These are phyloP conservation scores for Sphagnum tenellum DNA, from an alignment of 225 moss, liverwort and hornwort species.

Conservation along the genomic window DNA sequence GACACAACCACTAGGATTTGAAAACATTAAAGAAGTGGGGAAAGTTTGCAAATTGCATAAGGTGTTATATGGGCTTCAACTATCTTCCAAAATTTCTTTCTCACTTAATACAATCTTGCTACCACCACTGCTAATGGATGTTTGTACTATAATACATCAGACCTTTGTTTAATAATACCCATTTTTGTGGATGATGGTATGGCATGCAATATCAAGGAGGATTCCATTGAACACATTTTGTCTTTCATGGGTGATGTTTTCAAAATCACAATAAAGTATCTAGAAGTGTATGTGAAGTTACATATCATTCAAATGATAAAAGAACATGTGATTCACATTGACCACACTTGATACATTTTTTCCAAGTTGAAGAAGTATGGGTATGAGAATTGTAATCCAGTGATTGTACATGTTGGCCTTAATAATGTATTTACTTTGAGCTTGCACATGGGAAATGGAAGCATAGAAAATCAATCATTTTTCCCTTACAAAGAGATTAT, in stretches of 20 bases:
- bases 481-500: too few relatives aligned
- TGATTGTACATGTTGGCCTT: too few relatives aligned
- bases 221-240: not conserved
- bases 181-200: too few relatives aligned
- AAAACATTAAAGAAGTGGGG: not conserved
- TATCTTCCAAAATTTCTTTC: not conserved
- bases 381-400: too few relatives aligned
- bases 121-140: too few relatives aligned
- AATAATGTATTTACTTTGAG: not conserved
- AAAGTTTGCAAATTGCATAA: not conserved
- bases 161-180: too few relatives aligned
- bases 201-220: too few relatives aligned
- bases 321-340: not conserved
- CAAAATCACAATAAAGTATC: not conserved
- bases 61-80: not conserved
- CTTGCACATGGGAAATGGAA: not conserved
- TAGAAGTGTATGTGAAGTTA: too few relatives aligned
- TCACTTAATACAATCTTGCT: too few relatives aligned
- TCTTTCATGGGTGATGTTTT: not conserved
- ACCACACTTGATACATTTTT: constrained; percentile 2
- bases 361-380: not conserved
- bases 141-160: too few relatives aligned
- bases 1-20: not conserved
- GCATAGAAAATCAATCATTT: not conserved
- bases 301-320: too few relatives aligned